These are phyloP conservation scores for Gyromitra esculenta DNA, from an alignment of 2,329 filamentous ascomycete species.

Conservation along the genomic window DNA sequence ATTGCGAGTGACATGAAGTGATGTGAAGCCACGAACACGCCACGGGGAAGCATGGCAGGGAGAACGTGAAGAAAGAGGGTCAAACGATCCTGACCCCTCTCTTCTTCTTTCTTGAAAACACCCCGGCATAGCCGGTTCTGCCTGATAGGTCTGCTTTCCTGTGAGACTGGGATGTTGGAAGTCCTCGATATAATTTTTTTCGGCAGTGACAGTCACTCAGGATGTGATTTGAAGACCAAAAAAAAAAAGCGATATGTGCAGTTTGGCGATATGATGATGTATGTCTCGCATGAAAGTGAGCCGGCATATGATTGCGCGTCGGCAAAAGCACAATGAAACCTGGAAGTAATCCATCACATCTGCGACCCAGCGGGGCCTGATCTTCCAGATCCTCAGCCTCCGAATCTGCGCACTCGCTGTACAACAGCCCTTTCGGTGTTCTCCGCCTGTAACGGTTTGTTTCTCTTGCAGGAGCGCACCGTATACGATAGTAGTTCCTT, in stretches of 20 bases:
- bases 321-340: conserved; percentile 11
- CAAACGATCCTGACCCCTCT: neutral
- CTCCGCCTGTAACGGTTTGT: conserved; percentile 7
- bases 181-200: neutral
- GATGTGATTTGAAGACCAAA: conserved; percentile 9
- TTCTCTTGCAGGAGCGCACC: neutral
- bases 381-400: conserved; percentile 25
- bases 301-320: neutral
- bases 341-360: conserved; percentile 15
- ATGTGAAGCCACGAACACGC: neutral
- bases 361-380: conserved; percentile 15
- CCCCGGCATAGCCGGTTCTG: conserved; percentile 29
- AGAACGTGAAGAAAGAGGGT: neutral
- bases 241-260: too few relatives aligned
- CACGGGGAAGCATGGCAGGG: neutral
- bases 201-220: conserved; percentile 14
- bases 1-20: conserved; percentile 7
- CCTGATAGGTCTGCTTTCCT: conserved; percentile 8
- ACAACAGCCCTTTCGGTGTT: conserved; percentile 12
- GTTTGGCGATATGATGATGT: neutral
- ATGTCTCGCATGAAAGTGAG: conserved; percentile 12
- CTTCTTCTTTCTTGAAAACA: neutral
- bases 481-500: neutral
- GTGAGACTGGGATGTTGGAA: neutral
- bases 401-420: conserved; percentile 5